These are phyloP conservation scores for Metroxylon sagu DNA, from an alignment of 176 grass and related monocot species.

Conservation along the genomic window DNA sequence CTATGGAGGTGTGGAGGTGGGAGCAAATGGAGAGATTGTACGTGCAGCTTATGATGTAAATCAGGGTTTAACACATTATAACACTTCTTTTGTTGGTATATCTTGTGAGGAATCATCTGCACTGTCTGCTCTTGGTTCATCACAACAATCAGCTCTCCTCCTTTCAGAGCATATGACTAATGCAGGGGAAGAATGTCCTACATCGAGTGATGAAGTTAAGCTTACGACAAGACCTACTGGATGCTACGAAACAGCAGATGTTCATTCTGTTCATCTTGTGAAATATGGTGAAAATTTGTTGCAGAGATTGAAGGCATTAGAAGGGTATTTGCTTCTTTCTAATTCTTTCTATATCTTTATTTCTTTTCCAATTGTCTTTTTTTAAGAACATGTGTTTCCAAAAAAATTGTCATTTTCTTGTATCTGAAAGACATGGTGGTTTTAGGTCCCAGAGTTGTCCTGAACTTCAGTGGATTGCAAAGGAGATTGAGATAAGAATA, in stretches of 20 bases:
- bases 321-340: constrained; percentile 42
- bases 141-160: neutral
- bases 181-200: neutral
- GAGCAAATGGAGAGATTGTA: constrained; percentile 28
- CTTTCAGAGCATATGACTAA: neutral
- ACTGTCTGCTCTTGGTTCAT: too few species aligned
- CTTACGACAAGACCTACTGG: constrained; percentile 5
- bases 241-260: constrained; percentile 35
- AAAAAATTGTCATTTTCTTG: neutral
- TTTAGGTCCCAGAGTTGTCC: constrained; percentile 22
- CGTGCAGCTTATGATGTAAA: neutral
- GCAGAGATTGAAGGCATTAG: constrained; percentile 56
- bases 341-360: constrained; percentile 5
- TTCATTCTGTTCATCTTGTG: constrained; percentile 69
- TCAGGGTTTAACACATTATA: too few species aligned
- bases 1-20: constrained; percentile 35
- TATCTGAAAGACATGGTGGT: constrained; percentile 16
- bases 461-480: constrained; percentile 46
- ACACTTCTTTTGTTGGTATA: too few species aligned
- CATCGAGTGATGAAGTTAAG: constrained; percentile 1
- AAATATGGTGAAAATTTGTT: constrained; percentile 71
- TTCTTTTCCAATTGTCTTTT: neutral
- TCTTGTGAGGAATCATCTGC: too few species aligned
- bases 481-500: constrained; percentile 73
- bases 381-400: neutral